Evolutionary conservation across 2,329 filamentous ascomycete species (phyloP), one percentile per base, ranked within the genome.

Genomic region (Colletotrichum zoysiae): DNA sequence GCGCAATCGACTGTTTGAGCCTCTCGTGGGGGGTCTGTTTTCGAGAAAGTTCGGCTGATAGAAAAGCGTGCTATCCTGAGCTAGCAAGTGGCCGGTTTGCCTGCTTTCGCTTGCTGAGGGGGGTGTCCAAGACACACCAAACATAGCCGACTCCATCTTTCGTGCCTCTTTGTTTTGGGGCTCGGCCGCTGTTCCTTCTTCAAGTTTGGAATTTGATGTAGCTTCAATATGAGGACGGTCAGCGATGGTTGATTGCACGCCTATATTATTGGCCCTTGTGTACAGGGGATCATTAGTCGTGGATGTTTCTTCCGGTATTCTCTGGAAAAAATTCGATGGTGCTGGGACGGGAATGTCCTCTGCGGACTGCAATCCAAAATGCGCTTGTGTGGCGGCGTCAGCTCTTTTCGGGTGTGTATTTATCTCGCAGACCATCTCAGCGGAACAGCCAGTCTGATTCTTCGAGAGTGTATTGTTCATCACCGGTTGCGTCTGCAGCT

Each of bases 321-420:
- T 50, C 33, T 40, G 42, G n/a, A 18, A 30, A 2, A 42, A 35
- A 20, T 20, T 26, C 14, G 57, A 38, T 35, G 38, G 44, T n/a
- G 59, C 57, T 35, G 35, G 51, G 12, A n/a, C 48, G 12, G 53
- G 58, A 1, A 59, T 20, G 12, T 53, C 12, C 20, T 42, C n/a
- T 26, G n/a, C 55, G n/a, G 44, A 14, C 14, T 20, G 50, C 5
- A 46, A 12, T 7, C 20, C 46, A 12, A 64, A 16, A 18, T 33
- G 44, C 5, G 56, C 57, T 44, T 67, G 68, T 35, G 35, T 42
- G 14, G 50, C 38, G 9, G 55, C 38, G 18, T 58, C 23, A 8
- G 38, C 26, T 65, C 50, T 51, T 12, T 26, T 44, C 35, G 56
- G n/a, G 18, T 12, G n/a, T 50, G 26, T 18, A 40, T 7, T 4